A percentile compares a stretch with the other conserved stretches of the same genome.
Evolutionary conservation across 2,329 filamentous ascomycete species (phyloP).

Genomic region (Aspergillus uvarum): DNA sequence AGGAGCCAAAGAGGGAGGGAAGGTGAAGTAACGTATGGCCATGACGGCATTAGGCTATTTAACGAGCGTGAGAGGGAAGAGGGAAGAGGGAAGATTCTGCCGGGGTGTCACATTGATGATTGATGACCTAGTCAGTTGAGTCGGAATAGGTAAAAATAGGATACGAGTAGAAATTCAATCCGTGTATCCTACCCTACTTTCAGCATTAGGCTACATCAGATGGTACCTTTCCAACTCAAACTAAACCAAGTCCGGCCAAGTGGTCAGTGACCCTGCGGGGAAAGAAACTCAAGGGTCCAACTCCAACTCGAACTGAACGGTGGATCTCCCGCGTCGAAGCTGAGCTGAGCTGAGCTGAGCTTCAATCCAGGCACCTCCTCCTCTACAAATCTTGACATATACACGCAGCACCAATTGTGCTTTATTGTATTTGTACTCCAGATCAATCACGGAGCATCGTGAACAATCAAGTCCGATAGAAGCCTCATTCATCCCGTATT

Average conservation of each 20-base stretch:
- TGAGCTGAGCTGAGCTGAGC: no score
- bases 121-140: not conserved
- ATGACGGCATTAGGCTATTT: slow-evolving; percentile 5
- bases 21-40: not conserved
- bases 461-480: fast-evolving
- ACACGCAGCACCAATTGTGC: no score
- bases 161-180: no score
- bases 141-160: no score
- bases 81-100: not conserved
- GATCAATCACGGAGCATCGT: no score
- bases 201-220: no score
- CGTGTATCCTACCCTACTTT: no score
- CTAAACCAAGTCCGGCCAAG: not conserved
- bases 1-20: not conserved
- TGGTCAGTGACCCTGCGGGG: not conserved
- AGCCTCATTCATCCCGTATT: no score
- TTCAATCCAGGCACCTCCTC: not conserved
- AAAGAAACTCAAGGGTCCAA: not conserved
- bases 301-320: not conserved
- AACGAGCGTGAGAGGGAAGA: not conserved
- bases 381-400: fast-evolving
- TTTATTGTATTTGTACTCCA: no score
- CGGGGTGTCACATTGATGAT: not conserved
- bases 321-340: not conserved
- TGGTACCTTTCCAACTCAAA: not conserved